phyloP scores from a whole-genome alignment of 768 basidiomycete genomes.

The Chalciporus pseudorubinellus region DNA sequence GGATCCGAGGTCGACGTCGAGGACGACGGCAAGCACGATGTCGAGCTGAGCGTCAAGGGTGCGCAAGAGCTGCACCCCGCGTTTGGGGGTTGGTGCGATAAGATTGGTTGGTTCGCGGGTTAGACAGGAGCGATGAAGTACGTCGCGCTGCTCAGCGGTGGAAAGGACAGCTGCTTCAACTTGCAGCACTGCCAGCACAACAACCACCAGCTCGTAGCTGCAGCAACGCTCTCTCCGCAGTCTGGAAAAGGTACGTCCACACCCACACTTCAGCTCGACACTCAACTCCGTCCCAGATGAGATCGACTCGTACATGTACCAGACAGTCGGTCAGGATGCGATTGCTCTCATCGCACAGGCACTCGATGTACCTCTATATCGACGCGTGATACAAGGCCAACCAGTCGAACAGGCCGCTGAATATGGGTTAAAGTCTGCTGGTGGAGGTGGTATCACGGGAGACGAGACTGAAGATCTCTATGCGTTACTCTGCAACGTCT shows the following conservation, averaged over 20 bases:
- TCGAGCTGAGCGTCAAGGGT: background rate
- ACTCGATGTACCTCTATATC: conserved; percentile 82
- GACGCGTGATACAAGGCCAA: conserved; percentile 73
- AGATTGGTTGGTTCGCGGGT: background rate
- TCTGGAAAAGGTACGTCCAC: conserved; percentile 70
- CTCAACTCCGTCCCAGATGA: conserved; percentile 62
- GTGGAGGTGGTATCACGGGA: conserved; percentile 54
- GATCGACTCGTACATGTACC: conserved; percentile 97
- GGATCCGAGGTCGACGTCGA: conserved; percentile 1
- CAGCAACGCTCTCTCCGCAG: conserved; percentile 84
- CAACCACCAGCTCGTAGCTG: conserved; percentile 83
- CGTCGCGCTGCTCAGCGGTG: conserved; percentile 91
- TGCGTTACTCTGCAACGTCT: conserved; percentile 66
- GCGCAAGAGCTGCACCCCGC: conserved; percentile 7
- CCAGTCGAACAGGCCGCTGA: conserved; percentile 81
- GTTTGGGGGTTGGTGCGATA: conserved; percentile 23
- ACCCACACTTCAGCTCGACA: background rate
- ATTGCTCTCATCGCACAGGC: conserved; percentile 84
- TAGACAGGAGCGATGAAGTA: conserved; percentile 66
- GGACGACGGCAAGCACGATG: background rate
- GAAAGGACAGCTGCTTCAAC: conserved; percentile 97
- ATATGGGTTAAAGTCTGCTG: conserved; percentile 71
- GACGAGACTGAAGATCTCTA: conserved; percentile 98
- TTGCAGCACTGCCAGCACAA: conserved; percentile 84
- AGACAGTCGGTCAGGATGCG: conserved; percentile 97